These are phyloP conservation scores for Hyaloscypha finlandica DNA, from an alignment of 495 filamentous ascomycete species.

Conservation along the genomic window DNA sequence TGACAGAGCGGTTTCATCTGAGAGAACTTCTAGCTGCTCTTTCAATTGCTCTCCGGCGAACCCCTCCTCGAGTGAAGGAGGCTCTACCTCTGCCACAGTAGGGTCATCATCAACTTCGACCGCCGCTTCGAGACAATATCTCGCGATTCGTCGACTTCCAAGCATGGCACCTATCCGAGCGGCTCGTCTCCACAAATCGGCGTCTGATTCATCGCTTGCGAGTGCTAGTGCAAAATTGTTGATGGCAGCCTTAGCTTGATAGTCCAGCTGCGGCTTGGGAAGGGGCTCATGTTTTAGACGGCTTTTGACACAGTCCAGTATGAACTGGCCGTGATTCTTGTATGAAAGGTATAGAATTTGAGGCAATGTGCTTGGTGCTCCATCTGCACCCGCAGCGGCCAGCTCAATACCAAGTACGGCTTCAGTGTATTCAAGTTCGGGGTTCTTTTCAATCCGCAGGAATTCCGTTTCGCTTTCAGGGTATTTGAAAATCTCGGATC, in stretches of 20 bases:
- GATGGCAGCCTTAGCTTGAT: slow-evolving; percentile 51
- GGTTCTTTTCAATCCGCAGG: slow-evolving; percentile 62
- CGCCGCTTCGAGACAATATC: slow-evolving; percentile 90
- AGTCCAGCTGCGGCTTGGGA: slow-evolving; percentile 39
- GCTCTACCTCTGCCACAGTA: slow-evolving; percentile 68
- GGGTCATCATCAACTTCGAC: slow-evolving; percentile 82
- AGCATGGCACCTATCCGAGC: slow-evolving; percentile 76
- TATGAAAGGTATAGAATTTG: slow-evolving; percentile 90
- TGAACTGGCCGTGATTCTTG: slow-evolving; percentile 93
- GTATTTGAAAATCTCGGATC: slow-evolving; percentile 92
- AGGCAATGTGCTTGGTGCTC: slow-evolving; percentile 74
- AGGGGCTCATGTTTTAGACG: slow-evolving; percentile 44
- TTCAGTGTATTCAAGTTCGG: slow-evolving; percentile 49
- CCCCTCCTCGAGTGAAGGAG: slow-evolving; percentile 80
- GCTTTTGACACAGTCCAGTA: slow-evolving; percentile 68
- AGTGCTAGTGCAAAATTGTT: slow-evolving; percentile 72
- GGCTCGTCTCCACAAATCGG: slow-evolving; percentile 89
- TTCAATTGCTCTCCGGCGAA: slow-evolving; percentile 80
- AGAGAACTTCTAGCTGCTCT: slow-evolving; percentile 62
- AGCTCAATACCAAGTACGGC: slow-evolving; percentile 41
- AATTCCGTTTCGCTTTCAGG: slow-evolving; percentile 82
- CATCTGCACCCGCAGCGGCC: slow-evolving; percentile 57
- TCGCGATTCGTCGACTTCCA: slow-evolving; percentile 71
- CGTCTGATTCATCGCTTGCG: slow-evolving; percentile 87
- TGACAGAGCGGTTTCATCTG: slow-evolving; percentile 70